A percentile compares a stretch with the other conserved stretches of the same genome.
Evolutionary conservation across 257 asterid species (phyloP).

Genomic region (Henckelia pumila): DNA sequence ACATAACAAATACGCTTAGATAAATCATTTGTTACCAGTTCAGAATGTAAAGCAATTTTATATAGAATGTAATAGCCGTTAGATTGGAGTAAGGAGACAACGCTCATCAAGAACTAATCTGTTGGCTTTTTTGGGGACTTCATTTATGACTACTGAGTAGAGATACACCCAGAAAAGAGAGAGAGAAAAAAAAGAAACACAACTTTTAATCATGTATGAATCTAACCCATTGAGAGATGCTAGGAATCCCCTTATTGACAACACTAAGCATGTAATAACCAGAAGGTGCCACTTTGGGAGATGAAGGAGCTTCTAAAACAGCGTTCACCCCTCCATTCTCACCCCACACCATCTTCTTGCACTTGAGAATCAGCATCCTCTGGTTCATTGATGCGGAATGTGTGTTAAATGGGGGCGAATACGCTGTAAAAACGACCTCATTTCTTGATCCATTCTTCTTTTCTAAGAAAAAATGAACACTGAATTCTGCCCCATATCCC

Average conservation of each 20-base stretch:
- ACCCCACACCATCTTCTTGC: slow-evolving; percentile 33
- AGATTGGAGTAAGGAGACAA: too few species aligned
- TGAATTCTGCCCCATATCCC: slow-evolving; percentile 36
- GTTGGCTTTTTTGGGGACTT: too few species aligned
- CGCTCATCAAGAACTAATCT: too few species aligned
- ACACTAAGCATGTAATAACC: slow-evolving; percentile 68
- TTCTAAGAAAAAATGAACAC: slow-evolving; percentile 34
- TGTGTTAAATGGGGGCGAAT: slow-evolving; percentile 59
- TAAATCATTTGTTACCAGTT: too few species aligned
- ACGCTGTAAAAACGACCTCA: slow-evolving; percentile 37
- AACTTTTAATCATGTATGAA: slow-evolving; percentile 32
- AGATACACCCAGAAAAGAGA: too few species aligned
- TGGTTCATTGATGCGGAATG: slow-evolving; percentile 67
- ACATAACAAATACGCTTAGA: too few species aligned
- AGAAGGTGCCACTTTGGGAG: slow-evolving; percentile 54
- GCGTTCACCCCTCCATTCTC: slow-evolving; percentile 43
- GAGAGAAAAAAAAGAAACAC: too few species aligned
- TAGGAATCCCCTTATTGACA: slow-evolving; percentile 54
- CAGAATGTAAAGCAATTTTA: too few species aligned
- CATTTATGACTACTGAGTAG: too few species aligned
- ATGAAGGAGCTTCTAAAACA: slow-evolving; percentile 55
- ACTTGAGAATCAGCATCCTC: slow-evolving; percentile 49
- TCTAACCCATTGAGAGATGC: slow-evolving; percentile 58
- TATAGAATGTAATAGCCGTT: too few species aligned
- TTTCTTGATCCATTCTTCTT: slow-evolving; percentile 4